Evolutionary conservation across 306 rosid genomes (phyloP).

Genomic region (Sicyos baderoa): DNA sequence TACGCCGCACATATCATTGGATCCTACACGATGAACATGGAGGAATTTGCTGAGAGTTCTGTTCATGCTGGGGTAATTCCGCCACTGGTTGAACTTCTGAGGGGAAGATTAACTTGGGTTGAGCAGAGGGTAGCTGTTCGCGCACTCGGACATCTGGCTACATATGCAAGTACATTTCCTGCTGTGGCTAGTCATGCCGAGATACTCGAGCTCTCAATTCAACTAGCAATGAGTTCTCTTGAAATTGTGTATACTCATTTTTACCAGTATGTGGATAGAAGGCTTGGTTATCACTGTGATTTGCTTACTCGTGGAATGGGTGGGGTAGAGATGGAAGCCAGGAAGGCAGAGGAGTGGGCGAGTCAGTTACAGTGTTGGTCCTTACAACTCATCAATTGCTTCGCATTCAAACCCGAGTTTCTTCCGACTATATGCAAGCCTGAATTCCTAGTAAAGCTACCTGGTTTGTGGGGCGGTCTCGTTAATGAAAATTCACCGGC

Average conservation of each 20-base stretch:
- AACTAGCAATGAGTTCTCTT: slow-evolving; percentile 77
- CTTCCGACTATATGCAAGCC: slow-evolving; percentile 83
- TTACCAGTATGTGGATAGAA: slow-evolving; percentile 78
- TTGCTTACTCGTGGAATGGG: slow-evolving; percentile 99
- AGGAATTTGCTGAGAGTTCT: slow-evolving; percentile 81
- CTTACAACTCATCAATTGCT: slow-evolving; percentile 92
- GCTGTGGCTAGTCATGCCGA: slow-evolving; percentile 78
- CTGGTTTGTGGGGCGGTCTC: slow-evolving; percentile 99
- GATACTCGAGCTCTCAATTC: slow-evolving; percentile 89
- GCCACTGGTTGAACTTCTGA: slow-evolving; percentile 82
- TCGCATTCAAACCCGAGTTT: slow-evolving; percentile 92
- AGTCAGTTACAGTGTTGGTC: slow-evolving; percentile 99
- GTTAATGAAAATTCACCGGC: slow-evolving; percentile 98
- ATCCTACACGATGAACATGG: slow-evolving; percentile 98
- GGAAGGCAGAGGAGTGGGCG: slow-evolving; percentile 99
- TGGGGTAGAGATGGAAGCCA: slow-evolving; percentile 97
- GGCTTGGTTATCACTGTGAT: slow-evolving; percentile 94
- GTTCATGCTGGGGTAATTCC: slow-evolving; percentile 84
- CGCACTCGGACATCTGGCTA: slow-evolving; percentile 95
- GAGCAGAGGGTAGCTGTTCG: slow-evolving; percentile 99
- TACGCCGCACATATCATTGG: slow-evolving; percentile 97
- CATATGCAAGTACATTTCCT: slow-evolving; percentile 79
- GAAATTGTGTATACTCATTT: slow-evolving; percentile 97
- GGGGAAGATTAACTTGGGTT: slow-evolving; percentile 97
- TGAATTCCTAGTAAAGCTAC: slow-evolving; percentile 69